Evolutionary conservation across 2,329 filamentous ascomycete genomes (phyloP).

Genomic region (Sclerotinia borealis): DNA sequence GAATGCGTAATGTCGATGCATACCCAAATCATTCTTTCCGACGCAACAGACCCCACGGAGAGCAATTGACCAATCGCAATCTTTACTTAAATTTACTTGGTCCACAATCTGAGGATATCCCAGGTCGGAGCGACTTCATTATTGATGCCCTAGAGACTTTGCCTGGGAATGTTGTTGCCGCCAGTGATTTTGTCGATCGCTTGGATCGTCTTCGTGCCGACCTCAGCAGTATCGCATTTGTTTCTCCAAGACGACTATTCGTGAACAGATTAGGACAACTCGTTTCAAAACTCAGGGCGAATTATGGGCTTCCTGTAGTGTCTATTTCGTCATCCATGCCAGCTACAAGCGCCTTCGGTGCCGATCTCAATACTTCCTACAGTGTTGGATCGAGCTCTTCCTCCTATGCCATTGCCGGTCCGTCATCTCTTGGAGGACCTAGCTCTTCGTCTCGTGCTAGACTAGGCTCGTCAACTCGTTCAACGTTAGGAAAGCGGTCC

Average conservation of each 20-base stretch:
- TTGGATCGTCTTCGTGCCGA: slow-evolving; percentile 10
- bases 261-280: slow-evolving; percentile 1
- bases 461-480: slow-evolving; percentile 5
- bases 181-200: slow-evolving; percentile 19
- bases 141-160: slow-evolving; percentile 26
- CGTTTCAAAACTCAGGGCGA: slow-evolving; percentile 3
- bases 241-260: slow-evolving; percentile 3
- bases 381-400: background rate
- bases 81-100: slow-evolving; percentile 29
- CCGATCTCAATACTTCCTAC: slow-evolving; percentile 13
- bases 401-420: background rate
- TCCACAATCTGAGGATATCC: slow-evolving; percentile 14
- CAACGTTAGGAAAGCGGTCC: slow-evolving; percentile 17
- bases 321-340: background rate
- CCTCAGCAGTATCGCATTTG: slow-evolving; percentile 1
- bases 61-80: slow-evolving; percentile 26
- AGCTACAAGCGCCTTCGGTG: background rate
- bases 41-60: slow-evolving; percentile 19
- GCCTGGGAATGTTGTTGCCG: slow-evolving; percentile 23
- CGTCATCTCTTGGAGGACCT: background rate
- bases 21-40: slow-evolving; percentile 21
- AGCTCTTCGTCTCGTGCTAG: slow-evolving; percentile 2
- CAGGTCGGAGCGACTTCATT: slow-evolving; percentile 23
- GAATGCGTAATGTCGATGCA: slow-evolving; percentile 23
- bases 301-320: background rate